These are phyloP conservation scores for Plasmodium inui DNA, from an alignment of 169 alveolate species.

Conservation along the genomic window DNA sequence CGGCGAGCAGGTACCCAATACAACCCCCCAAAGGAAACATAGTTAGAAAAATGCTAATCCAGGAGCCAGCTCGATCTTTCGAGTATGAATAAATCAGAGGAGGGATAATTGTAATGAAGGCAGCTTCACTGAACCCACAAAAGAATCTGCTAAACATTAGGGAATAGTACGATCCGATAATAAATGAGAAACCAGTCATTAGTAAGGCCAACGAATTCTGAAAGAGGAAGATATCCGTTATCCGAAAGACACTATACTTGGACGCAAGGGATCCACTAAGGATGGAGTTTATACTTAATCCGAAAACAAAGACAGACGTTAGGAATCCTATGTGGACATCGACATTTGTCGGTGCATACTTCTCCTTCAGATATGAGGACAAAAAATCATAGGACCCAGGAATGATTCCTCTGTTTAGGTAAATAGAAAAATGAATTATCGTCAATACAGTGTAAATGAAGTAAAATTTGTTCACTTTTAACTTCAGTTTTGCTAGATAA, in stretches of 20 bases:
- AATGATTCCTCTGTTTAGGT: slow-evolving; percentile 56
- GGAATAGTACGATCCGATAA: slow-evolving; percentile 37
- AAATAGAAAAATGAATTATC: slow-evolving; percentile 24
- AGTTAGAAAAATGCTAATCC: slow-evolving; percentile 51
- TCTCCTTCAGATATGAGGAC: slow-evolving; percentile 25
- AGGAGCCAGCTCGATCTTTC: slow-evolving; percentile 50
- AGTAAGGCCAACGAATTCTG: slow-evolving; percentile 28
- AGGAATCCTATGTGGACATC: slow-evolving; percentile 61
- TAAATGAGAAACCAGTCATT: slow-evolving; percentile 32
- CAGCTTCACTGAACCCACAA: slow-evolving; percentile 70
- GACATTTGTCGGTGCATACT: slow-evolving; percentile 29
- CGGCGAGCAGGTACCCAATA: slow-evolving; percentile 28
- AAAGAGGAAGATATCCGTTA: slow-evolving; percentile 28
- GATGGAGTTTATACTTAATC: slow-evolving; percentile 45
- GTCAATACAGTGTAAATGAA: slow-evolving; percentile 40
- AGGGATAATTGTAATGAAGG: slow-evolving; percentile 48
- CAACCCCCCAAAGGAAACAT: slow-evolving; percentile 65
- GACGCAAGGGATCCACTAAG: slow-evolving; percentile 54
- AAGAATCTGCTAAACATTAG: slow-evolving; percentile 61
- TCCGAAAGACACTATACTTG: slow-evolving; percentile 15
- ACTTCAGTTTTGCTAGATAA: background rate
- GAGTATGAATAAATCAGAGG: slow-evolving; percentile 54
- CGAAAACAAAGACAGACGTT: slow-evolving; percentile 52
- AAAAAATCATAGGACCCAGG: slow-evolving; percentile 66
- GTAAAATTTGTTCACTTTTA: slow-evolving; percentile 28